Evolutionary conservation across 2,329 filamentous ascomycete species (phyloP).

Genomic region (Dendryphion nanum): DNA sequence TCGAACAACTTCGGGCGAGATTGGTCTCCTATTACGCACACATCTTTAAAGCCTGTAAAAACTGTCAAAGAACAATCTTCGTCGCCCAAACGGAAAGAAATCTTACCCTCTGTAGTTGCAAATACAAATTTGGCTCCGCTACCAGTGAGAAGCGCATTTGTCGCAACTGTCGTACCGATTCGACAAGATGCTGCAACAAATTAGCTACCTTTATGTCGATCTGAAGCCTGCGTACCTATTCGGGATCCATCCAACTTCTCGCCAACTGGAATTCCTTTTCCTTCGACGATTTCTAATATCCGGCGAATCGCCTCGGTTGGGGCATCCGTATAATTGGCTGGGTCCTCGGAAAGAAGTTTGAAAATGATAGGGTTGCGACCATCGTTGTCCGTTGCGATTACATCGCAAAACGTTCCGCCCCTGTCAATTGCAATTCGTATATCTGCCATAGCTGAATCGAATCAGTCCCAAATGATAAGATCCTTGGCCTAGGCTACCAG

Average conservation of each 20-base stretch:
- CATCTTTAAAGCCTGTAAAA: conserved; percentile 19
- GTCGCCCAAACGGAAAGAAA: no score
- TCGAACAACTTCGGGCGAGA: conserved; percentile 24
- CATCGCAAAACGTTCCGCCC: conserved; percentile 23
- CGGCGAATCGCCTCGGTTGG: conserved; percentile 33
- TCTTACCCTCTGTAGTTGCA: background rate
- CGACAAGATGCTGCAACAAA: conserved; percentile 13
- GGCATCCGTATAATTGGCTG: conserved; percentile 29
- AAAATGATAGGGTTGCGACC: conserved; percentile 22
- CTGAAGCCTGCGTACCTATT: no score
- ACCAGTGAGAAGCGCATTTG: conserved; percentile 23
- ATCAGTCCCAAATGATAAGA: no score
- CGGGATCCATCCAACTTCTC: conserved; percentile 20
- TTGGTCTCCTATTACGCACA: conserved; percentile 23
- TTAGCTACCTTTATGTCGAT: no score
- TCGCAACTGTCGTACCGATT: conserved; percentile 24
- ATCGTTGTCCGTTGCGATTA: conserved; percentile 17
- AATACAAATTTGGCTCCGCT: conserved; percentile 5
- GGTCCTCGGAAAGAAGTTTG: conserved; percentile 30
- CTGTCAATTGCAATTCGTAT: conserved; percentile 21
- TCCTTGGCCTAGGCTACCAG: background rate
- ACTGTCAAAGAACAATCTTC: conserved; percentile 17
- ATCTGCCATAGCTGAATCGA: conserved; percentile 3
- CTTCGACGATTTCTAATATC: conserved; percentile 21
- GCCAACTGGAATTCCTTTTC: conserved; percentile 15